A percentile compares a stretch with the other conserved stretches of the same genome.
Evolutionary conservation across 441 rosid species (phyloP).

Genomic region (Gossypium laxum): DNA sequence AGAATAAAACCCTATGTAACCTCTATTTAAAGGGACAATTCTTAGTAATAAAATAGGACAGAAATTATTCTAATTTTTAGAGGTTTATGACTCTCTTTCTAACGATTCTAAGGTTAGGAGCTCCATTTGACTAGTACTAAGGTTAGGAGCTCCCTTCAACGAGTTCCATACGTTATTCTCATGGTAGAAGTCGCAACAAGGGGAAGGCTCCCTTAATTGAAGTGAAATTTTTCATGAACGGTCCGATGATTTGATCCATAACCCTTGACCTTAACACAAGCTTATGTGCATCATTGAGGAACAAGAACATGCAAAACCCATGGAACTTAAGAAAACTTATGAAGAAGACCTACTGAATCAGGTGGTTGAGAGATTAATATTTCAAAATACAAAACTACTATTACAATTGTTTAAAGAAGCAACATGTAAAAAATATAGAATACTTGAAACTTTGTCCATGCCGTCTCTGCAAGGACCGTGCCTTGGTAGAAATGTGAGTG

Average conservation of each 20-base stretch:
- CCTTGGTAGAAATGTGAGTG: neutral
- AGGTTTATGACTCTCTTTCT: neutral
- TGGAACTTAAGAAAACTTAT: neutral
- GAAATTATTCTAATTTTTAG: neutral
- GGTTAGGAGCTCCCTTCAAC: neutral
- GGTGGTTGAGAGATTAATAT: neutral
- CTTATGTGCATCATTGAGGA: neutral
- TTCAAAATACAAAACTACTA: neutral
- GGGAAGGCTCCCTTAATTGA: neutral
- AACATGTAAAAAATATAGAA: neutral
- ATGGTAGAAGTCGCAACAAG: neutral
- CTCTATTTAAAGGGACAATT: neutral
- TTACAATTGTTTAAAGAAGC: neutral
- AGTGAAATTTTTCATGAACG: neutral
- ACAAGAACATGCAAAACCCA: neutral
- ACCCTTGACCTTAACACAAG: neutral
- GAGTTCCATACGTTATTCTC: neutral
- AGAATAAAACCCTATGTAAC: neutral
- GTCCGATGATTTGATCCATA: neutral
- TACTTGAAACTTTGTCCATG: neutral
- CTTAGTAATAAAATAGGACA: neutral
- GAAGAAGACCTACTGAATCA: neutral
- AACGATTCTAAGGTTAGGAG: neutral
- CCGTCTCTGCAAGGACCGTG: neutral
- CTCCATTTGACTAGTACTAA: neutral